These are phyloP conservation scores for Nannochloris sp. DNA, from an alignment of 139 green algal genomes.

Conservation along the genomic window DNA sequence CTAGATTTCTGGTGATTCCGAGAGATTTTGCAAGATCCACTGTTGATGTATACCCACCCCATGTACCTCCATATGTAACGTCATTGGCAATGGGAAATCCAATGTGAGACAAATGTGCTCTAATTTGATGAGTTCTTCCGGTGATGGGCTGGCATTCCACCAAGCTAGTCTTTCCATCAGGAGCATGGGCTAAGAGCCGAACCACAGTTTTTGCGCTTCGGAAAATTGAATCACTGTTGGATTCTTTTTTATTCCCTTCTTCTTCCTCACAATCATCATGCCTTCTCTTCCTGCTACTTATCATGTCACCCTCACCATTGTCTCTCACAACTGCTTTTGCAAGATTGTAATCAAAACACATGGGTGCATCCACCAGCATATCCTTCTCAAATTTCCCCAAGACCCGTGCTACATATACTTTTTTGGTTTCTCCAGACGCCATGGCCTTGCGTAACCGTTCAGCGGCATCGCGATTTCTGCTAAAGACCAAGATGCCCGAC, in stretches of 20 bases:
- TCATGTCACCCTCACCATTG: too few species aligned
- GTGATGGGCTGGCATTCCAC: constrained; percentile 53
- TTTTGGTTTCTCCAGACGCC: constrained; percentile 39
- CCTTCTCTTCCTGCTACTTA: background rate
- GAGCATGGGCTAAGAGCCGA: constrained; percentile 28
- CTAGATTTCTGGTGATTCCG: too few species aligned
- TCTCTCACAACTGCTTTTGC: background rate
- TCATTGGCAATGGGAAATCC: constrained; percentile 74
- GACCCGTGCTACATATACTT: constrained; percentile 80
- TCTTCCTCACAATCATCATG: too few species aligned
- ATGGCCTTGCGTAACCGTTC: constrained; percentile 41
- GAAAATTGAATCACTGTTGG: background rate
- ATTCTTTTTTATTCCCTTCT: background rate
- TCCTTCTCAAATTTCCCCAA: constrained; percentile 48
- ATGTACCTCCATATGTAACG: constrained; percentile 47
- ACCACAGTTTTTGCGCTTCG: constrained; percentile 38
- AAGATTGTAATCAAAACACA: background rate
- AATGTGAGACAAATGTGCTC: constrained; percentile 53
- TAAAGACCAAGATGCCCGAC: constrained; percentile 78
- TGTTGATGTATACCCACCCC: background rate
- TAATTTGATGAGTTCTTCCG: constrained; percentile 65
- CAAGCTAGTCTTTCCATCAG: constrained; percentile 51
- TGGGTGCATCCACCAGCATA: background rate
- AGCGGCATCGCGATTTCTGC: constrained; percentile 43
- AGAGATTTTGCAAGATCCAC: background rate